Conservation (phyloP, 1,139 yeast genomes). For the Suhomyces guaymorum region DNA sequence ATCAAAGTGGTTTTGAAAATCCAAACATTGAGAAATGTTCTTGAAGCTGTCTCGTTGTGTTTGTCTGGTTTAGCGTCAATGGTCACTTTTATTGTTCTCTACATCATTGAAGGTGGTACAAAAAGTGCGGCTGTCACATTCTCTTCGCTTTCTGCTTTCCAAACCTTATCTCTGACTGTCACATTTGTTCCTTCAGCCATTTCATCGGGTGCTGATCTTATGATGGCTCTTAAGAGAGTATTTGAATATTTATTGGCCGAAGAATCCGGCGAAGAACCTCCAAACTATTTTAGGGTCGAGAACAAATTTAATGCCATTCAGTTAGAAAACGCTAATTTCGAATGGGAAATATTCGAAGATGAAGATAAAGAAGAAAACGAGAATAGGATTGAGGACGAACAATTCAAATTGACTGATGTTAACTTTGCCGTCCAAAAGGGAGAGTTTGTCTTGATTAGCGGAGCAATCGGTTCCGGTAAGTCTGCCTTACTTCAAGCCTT, state of each 20-base stretch:
- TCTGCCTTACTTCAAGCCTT: constrained; percentile 62
- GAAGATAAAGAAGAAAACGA: too few species aligned
- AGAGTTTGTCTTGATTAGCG: constrained; percentile 66
- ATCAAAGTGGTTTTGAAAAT: constrained; percentile 47
- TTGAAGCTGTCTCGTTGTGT: constrained; percentile 56
- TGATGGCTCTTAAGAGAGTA: constrained; percentile 59
- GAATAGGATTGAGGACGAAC: too few species aligned
- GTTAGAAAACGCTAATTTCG: constrained; percentile 55
- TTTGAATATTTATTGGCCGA: constrained; percentile 47
- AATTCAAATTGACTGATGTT: too few species aligned
- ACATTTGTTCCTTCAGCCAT: constrained; percentile 69
- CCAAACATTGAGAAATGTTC: constrained; percentile 55
- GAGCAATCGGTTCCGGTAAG: constrained; percentile 72
- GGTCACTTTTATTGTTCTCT: constrained; percentile 68
- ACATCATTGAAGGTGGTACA: constrained; percentile 43
- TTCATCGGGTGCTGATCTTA: constrained; percentile 65
- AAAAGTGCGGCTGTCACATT: constrained; percentile 68
- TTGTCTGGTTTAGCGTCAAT: constrained; percentile 67
- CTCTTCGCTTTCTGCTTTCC: constrained; percentile 73
- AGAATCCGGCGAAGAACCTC: constrained; percentile 20
- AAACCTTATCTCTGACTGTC: constrained; percentile 47
- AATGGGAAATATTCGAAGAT: constrained; percentile 66
- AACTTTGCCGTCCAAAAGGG: constrained; percentile 30
- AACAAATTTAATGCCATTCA: constrained; percentile 37
- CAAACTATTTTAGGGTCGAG: constrained; percentile 1